Base-by-base conservation (phyloP, 192 early-diverging fungal genomes). In the Tieghemiomyces parasiticus region DNA sequence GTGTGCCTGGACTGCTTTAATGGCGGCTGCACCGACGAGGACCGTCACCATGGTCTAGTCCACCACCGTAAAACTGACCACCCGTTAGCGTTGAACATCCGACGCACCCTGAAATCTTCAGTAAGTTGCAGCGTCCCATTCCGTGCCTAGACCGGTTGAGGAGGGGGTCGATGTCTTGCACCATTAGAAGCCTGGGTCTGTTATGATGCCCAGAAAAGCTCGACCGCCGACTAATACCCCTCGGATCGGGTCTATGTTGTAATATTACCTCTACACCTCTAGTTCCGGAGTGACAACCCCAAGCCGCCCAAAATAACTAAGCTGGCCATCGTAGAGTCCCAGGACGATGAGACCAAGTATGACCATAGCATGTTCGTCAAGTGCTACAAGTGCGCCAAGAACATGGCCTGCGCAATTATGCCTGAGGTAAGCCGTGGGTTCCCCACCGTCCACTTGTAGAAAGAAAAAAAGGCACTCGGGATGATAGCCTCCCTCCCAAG, bases 1-100 rank as follows among this genome's bases (percentile, higher is more conserved):
- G 92, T 98, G 16, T 98, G 95, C 61, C 73, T 98, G 31, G 77
- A 79, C 12, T 98, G 95, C 75, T 98, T 92, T 68, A 94, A 97
- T 61, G 93, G 91, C 31, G 89, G 86, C 2, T 96, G 93, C 61
- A 61, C 71, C 6, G 77, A 74, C 13, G 58, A 65, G 24, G 76
- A 78, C 16, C 77, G 81, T 51, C 64, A 78, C 35, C 95, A 99
- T 71, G 84, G 84, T 25, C 65, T 72, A 46, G 73, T 80, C 53
- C 95, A 99, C 71, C 79, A 75, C 52, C 63, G 74, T 56, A 87
- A 89, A 62, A 72, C 73, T 50, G 67, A 68, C 0, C 95, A 99
- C 64, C 77, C 88, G 6, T 63, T 99, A 46, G 80, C 79, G 13
- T 69, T 95, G 25, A 96, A 94, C 73, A 87, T 97, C 66, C 77